phyloP scores from a whole-genome alignment of 805 yeast genomes.

The Wickerhamomyces sydowiorum region DNA sequence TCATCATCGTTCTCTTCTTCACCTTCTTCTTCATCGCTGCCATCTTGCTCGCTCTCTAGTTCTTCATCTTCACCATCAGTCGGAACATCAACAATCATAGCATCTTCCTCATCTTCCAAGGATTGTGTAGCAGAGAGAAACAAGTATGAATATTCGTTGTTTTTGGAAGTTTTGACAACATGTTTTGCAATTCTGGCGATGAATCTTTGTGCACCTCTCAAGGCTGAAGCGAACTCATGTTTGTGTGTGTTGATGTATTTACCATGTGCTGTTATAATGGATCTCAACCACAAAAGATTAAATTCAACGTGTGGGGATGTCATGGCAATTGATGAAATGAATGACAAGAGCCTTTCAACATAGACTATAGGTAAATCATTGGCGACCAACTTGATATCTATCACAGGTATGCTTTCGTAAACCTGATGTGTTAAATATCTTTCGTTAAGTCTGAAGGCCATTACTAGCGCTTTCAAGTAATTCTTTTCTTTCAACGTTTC shows the following conservation, averaged over 20 bases:
- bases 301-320: conserved; percentile 83
- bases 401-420: conserved; percentile 66
- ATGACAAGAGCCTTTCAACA: conserved; percentile 57
- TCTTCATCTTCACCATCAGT: conserved; percentile 4
- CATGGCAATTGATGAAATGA: conserved; percentile 61
- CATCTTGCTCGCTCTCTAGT: conserved; percentile 10
- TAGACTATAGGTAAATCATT: conserved; percentile 75
- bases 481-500: conserved; percentile 50
- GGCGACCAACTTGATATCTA: conserved; percentile 62
- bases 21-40: conserved; percentile 8
- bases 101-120: conserved; percentile 19
- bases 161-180: conserved; percentile 47
- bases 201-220: conserved; percentile 72
- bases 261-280: conserved; percentile 70
- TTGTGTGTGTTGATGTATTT: conserved; percentile 58
- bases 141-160: conserved; percentile 47
- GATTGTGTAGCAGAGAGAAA: conserved; percentile 37
- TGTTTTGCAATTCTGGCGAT: conserved; percentile 71
- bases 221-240: conserved; percentile 53
- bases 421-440: conserved; percentile 62
- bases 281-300: conserved; percentile 74
- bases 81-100: conserved; percentile 4
- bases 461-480: conserved; percentile 73
- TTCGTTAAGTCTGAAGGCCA: conserved; percentile 93
- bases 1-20: conserved; percentile 15